Percentiles rank a stretch among this genome's conserved stretches.
Evolutionary conservation across 1,284 basidiomycete genomes (phyloP).

Genomic region (Leccinum glutinopallens): DNA sequence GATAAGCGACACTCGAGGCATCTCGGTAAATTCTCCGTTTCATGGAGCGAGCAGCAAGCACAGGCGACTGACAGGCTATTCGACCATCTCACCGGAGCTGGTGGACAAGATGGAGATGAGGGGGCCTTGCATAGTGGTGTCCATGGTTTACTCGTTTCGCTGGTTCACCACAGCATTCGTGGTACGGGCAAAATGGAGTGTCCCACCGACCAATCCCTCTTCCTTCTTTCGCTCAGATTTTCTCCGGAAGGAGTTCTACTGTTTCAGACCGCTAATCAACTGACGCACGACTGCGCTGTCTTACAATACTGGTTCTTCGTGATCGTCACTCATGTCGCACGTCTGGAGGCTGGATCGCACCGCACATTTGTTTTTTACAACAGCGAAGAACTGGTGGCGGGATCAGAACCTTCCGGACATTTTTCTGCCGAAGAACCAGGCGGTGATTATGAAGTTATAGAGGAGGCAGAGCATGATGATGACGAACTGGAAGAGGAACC

Average conservation of each 20-base stretch:
- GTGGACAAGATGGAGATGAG: not conserved
- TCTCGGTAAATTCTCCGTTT: no score
- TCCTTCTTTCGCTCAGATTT: not conserved
- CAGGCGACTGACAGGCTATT: no score
- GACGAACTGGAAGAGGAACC: not conserved
- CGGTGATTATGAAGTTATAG: no score
- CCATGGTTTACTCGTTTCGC: conserved; percentile 3
- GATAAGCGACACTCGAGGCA: no score
- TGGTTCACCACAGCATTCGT: conserved; percentile 10
- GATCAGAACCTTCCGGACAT: no score
- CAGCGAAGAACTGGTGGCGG: not conserved
- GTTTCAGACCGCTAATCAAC: conserved; percentile 4
- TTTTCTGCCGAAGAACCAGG: no score
- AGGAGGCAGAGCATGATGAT: not conserved
- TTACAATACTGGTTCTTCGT: conserved; percentile 6
- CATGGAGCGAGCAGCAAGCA: no score
- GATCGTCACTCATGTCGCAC: not conserved
- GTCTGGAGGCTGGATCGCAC: not conserved
- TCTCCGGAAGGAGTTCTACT: conserved; percentile 2
- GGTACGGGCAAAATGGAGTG: conserved; percentile 12
- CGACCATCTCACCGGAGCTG: not conserved
- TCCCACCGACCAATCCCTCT: conserved; percentile 3
- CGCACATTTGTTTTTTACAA: not conserved
- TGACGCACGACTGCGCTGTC: conserved; percentile 1
- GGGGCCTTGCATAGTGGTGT: not conserved